Conservation (phyloP, 2,329 filamentous ascomycete genomes). For the Kalaharituber pfeilii region DNA sequence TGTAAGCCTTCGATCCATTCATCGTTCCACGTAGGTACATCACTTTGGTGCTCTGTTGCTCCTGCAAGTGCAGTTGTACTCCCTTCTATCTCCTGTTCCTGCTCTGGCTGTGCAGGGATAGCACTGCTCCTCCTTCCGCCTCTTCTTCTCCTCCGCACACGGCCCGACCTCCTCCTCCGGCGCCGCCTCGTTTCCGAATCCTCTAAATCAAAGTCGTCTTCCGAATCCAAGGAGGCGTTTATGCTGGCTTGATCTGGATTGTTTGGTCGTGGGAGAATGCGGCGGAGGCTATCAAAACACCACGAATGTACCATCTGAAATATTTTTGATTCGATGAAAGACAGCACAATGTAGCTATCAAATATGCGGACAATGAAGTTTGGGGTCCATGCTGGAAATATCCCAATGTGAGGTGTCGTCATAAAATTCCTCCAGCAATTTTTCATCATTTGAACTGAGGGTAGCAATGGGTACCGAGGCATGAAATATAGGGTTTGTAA, state of each 20-base stretch:
- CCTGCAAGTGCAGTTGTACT: background rate
- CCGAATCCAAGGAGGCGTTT: slow-evolving; percentile 8
- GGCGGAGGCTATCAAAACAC: slow-evolving; percentile 8
- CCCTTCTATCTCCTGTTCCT: background rate
- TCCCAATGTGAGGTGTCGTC: background rate
- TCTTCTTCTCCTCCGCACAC: background rate
- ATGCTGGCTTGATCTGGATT: slow-evolving; percentile 14
- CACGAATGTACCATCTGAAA: slow-evolving; percentile 5
- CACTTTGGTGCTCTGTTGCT: background rate
- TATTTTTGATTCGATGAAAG: slow-evolving; percentile 12
- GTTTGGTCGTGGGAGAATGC: slow-evolving; percentile 13
- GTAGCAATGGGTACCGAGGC: slow-evolving; percentile 19
- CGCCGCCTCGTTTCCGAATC: background rate
- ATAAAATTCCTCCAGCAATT: background rate
- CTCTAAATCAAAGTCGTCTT: background rate
- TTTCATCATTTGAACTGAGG: slow-evolving; percentile 10
- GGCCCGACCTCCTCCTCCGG: background rate
- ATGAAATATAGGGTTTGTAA: slow-evolving; percentile 21
- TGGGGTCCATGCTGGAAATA: background rate
- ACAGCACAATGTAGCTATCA: slow-evolving; percentile 13
- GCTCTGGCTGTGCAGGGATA: background rate
- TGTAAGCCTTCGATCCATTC: background rate
- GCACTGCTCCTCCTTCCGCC: background rate
- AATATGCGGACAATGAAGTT: background rate
- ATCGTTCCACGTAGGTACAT: background rate